phyloP scores from a whole-genome alignment of 352 stramenopile genomes.

The Hyaloperonospora arabidopsidis region DNA sequence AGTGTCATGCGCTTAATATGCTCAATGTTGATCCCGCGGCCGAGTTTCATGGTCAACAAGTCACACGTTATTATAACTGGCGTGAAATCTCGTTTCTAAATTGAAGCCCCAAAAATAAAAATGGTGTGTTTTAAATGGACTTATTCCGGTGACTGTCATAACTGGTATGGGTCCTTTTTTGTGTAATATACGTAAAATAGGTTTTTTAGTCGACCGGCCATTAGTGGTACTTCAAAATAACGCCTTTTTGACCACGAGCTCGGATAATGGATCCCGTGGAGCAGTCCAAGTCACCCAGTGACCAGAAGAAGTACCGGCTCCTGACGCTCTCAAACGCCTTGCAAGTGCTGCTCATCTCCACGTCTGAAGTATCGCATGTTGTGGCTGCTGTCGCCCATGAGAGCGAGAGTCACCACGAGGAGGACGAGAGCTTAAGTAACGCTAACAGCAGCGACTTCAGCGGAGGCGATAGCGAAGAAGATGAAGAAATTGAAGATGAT shows the following conservation, averaged over 20 bases:
- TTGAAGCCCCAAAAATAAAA: too few relatives aligned
- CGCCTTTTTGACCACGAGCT: too few relatives aligned
- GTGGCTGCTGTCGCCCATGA: constrained; percentile 20
- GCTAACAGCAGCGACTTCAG: constrained; percentile 30
- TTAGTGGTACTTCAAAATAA: too few relatives aligned
- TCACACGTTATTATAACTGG: too few relatives aligned
- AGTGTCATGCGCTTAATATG: constrained; percentile 89
- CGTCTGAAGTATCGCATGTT: constrained; percentile 34
- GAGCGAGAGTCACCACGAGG: constrained; percentile 23
- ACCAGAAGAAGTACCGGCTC: constrained; percentile 83
- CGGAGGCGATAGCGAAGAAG: constrained; percentile 26
- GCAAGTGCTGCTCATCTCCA: constrained; percentile 70
- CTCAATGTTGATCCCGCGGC: constrained; percentile 70
- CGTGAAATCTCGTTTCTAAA: too few relatives aligned
- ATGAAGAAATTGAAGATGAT: constrained; percentile 23
- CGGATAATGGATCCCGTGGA: constrained; percentile 46
- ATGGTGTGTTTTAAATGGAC: too few relatives aligned
- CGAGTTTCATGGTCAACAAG: constrained; percentile 65
- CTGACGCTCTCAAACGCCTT: constrained; percentile 72
- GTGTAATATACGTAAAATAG: too few relatives aligned
- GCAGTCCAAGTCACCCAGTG: constrained; percentile 57
- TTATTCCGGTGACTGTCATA: too few relatives aligned
- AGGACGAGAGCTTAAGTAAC: constrained; percentile 18
- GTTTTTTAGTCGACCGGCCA: too few relatives aligned
- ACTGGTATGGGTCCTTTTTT: too few relatives aligned